Evolutionary conservation across 1,139 yeast genomes (phyloP).

Genomic region (Yamadazyma songkhlaensis): DNA sequence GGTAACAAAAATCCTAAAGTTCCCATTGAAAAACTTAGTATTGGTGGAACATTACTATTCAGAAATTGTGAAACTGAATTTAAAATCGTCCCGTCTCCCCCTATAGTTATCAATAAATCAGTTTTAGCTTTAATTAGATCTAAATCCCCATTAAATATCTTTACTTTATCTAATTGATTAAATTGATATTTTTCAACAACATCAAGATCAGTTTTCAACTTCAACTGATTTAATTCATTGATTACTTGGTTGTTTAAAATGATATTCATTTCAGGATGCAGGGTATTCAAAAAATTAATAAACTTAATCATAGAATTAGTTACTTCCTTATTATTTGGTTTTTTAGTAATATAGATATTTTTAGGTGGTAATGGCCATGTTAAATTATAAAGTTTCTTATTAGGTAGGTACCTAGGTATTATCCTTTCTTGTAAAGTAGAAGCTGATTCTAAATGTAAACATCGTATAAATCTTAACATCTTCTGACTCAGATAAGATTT

Average conservation of each 20-base stretch:
- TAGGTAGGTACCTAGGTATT: conserved; percentile 28
- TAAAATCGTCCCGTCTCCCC: conserved; percentile 94
- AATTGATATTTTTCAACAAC: conserved; percentile 46
- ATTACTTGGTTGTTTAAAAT: conserved; percentile 76
- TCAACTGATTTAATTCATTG: conserved; percentile 55
- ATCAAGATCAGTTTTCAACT: conserved; percentile 36
- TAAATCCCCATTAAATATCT: conserved; percentile 53
- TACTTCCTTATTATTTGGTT: conserved; percentile 74
- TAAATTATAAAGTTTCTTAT: conserved; percentile 47
- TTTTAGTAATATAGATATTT: conserved; percentile 77
- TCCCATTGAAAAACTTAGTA: conserved; percentile 84
- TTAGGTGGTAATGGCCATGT: conserved; percentile 45
- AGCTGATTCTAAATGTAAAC: conserved; percentile 9
- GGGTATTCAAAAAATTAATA: conserved; percentile 50
- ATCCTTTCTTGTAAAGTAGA: conserved; percentile 16
- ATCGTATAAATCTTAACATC: conserved; percentile 1
- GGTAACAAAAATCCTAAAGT: conserved; percentile 90
- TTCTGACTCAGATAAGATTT: not conserved
- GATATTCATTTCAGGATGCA: conserved; percentile 70
- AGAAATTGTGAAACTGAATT: conserved; percentile 68
- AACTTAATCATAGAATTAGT: conserved; percentile 65
- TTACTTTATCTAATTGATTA: conserved; percentile 2
- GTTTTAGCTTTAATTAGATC: conserved; percentile 54
- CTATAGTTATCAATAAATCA: conserved; percentile 80
- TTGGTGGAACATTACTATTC: conserved; percentile 77